Percentiles rank a stretch among this genome's conserved stretches.
phyloP scores from a whole-genome alignment of 768 basidiomycete genomes.

The Cantharellus anzutake region DNA sequence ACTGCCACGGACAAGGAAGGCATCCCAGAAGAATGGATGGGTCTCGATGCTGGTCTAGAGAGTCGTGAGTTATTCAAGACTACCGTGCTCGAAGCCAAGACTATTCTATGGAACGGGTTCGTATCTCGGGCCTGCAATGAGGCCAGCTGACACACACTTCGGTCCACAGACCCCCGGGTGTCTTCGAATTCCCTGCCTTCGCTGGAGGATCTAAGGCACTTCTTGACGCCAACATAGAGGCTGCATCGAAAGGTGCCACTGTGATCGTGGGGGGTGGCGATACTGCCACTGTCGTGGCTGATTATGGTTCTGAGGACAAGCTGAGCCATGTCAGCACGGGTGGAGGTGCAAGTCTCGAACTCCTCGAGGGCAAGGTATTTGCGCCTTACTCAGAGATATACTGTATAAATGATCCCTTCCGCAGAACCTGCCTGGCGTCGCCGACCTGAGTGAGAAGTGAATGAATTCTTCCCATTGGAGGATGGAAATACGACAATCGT shows the following conservation, averaged over 20 bases:
- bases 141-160: background rate
- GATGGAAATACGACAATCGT: background rate
- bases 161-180: constrained; percentile 67
- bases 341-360: constrained; percentile 81
- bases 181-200: constrained; percentile 92
- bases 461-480: background rate
- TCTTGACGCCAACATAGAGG: constrained; percentile 71
- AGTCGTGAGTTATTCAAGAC: constrained; percentile 60
- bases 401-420: constrained; percentile 9
- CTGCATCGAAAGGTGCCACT: constrained; percentile 65
- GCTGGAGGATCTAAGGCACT: constrained; percentile 68
- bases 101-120: constrained; percentile 91
- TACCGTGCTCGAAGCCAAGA: constrained; percentile 76
- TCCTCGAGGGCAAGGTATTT: constrained; percentile 90
- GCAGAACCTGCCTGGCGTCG: constrained; percentile 77
- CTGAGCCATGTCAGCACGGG: constrained; percentile 95
- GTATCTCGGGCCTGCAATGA: background rate
- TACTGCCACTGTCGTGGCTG: constrained; percentile 90
- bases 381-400: background rate
- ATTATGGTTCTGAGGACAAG: constrained; percentile 65
- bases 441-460: constrained; percentile 69
- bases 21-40: constrained; percentile 88
- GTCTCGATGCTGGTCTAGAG: constrained; percentile 80
- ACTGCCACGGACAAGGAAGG: constrained; percentile 64
- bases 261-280: constrained; percentile 96